Conservation (phyloP, 2,329 filamentous ascomycete species). For the Botrytis paeoniae region DNA sequence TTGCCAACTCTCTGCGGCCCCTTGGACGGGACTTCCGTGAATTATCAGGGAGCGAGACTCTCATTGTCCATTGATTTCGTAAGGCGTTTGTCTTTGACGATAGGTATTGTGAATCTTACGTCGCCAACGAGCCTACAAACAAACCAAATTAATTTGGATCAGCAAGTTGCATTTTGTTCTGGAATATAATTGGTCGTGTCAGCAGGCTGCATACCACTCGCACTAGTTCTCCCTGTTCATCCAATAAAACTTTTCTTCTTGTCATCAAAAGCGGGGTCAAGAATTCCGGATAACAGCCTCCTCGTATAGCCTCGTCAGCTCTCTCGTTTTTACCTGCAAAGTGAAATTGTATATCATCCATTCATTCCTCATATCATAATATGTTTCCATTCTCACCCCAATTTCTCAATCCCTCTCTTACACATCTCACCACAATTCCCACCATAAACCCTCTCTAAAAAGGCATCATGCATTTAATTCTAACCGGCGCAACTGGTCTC, state of each 20-base stretch:
- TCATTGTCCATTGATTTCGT: neutral
- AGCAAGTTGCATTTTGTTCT: neutral
- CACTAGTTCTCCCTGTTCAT: neutral
- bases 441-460: neutral
- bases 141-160: neutral
- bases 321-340: neutral
- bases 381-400: neutral
- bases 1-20: neutral
- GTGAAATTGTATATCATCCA: neutral
- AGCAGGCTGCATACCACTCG: neutral
- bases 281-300: neutral
- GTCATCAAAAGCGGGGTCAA: neutral
- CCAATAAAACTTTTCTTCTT: neutral
- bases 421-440: neutral
- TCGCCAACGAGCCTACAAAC: neutral
- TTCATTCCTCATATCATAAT: neutral
- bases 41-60: neutral
- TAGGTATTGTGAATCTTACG: neutral
- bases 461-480: slow-evolving; percentile 57
- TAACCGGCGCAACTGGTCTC: slow-evolving; percentile 67
- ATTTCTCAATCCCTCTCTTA: neutral
- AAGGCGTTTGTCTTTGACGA: neutral
- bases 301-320: neutral
- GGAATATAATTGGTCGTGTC: neutral
- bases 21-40: neutral